These are phyloP conservation scores for Yamadazyma siamensis DNA, from an alignment of 1,139 yeast species.

Conservation along the genomic window DNA sequence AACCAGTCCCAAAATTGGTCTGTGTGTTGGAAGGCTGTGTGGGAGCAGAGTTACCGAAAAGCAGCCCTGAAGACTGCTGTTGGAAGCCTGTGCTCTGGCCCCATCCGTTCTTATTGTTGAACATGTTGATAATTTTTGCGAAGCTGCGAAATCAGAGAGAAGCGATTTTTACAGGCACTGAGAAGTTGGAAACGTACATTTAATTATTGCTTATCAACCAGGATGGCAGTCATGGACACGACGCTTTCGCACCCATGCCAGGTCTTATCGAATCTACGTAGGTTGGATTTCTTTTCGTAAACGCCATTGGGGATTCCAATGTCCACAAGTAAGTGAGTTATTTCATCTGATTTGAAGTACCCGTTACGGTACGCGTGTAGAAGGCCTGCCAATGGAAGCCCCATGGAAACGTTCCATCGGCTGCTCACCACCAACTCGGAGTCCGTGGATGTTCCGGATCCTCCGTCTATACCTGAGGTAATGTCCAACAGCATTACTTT, in stretches of 20 bases:
- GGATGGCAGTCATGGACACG: no score
- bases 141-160: constrained; percentile 1
- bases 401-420: constrained; percentile 64
- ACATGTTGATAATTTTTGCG: constrained; percentile 1
- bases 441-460: constrained; percentile 60
- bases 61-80: no score
- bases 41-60: constrained; percentile 15
- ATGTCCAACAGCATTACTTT: constrained; percentile 71
- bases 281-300: constrained; percentile 35
- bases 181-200: background rate
- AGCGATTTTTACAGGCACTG: background rate
- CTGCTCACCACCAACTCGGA: constrained; percentile 31
- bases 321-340: constrained; percentile 59
- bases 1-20: constrained; percentile 13
- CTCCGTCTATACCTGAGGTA: constrained; percentile 83
- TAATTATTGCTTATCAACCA: background rate
- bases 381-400: constrained; percentile 69
- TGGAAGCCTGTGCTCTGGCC: constrained; percentile 18
- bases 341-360: constrained; percentile 18
- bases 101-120: constrained; percentile 10
- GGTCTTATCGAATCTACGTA: constrained; percentile 43
- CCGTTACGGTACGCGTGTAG: constrained; percentile 56
- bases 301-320: constrained; percentile 64
- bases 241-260: constrained; percentile 41
- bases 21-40: constrained; percentile 1